These are phyloP conservation scores for Saururus chinensis DNA, from an alignment of 164 flowering plant species.

Conservation along the genomic window DNA sequence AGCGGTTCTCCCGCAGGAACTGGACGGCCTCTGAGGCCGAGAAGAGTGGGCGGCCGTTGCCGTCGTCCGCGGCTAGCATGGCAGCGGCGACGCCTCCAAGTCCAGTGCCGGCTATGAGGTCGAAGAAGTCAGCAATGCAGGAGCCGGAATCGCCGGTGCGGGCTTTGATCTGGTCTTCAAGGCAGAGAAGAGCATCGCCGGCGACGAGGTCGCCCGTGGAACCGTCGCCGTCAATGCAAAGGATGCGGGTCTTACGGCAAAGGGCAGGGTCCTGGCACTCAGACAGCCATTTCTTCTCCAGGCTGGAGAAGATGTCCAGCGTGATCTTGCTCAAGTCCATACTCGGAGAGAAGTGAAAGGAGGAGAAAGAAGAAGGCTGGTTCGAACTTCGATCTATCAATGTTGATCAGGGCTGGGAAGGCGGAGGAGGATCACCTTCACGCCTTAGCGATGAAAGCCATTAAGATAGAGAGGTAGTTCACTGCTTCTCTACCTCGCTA, in stretches of 20 bases:
- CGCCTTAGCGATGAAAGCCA: too few species aligned
- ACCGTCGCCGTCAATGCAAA: conserved; percentile 39
- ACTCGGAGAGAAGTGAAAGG: neutral
- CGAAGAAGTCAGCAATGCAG: conserved; percentile 39
- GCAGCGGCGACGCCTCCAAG: conserved; percentile 39
- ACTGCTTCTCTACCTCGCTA: too few species aligned
- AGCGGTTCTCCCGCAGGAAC: conserved; percentile 15
- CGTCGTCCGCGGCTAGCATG: conserved; percentile 33
- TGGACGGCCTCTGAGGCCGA: conserved; percentile 26
- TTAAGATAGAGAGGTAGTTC: too few species aligned
- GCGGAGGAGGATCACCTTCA: too few species aligned
- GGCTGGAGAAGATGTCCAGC: conserved; percentile 26
- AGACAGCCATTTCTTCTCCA: conserved; percentile 34
- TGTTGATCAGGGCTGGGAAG: too few species aligned
- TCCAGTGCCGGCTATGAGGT: conserved; percentile 40
- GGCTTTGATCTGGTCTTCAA: conserved; percentile 26
- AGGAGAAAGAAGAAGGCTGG: too few species aligned
- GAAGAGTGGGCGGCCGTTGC: conserved; percentile 30
- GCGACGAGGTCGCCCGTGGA: conserved; percentile 24
- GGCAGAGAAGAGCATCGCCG: conserved; percentile 24
- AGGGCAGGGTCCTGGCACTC: conserved; percentile 7
- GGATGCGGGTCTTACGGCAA: conserved; percentile 25
- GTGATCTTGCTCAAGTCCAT: conserved; percentile 25
- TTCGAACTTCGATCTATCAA: too few species aligned
- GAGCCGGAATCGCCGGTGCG: conserved; percentile 27